Evolutionary conservation across 2,329 filamentous ascomycete species (phyloP).

Genomic region (Clarireedia sp.): DNA sequence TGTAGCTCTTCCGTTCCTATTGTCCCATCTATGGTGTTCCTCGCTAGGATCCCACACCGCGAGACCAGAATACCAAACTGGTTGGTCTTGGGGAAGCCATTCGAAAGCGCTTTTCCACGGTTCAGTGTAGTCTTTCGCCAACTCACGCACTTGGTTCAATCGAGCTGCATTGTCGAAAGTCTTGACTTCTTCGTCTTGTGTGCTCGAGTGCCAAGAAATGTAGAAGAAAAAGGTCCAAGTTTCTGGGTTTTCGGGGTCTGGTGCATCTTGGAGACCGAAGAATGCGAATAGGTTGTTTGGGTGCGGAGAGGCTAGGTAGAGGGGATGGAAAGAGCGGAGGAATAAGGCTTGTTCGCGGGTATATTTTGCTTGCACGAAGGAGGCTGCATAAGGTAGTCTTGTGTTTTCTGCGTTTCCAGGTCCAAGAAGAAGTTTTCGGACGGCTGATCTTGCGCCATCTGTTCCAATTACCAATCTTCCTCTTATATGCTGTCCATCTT

Average conservation of each 20-base stretch:
- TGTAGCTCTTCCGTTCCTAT: conserved; percentile 26
- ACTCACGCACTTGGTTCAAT: conserved; percentile 34
- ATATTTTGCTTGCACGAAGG: conserved; percentile 37
- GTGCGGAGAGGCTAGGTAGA: conserved; percentile 36
- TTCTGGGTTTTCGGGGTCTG: conserved; percentile 32
- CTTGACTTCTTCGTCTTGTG: conserved; percentile 33
- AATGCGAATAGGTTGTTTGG: conserved; percentile 38
- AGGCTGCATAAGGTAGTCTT: conserved; percentile 36
- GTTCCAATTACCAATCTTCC: conserved; percentile 30
- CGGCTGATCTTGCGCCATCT: conserved; percentile 29
- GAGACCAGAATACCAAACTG: conserved; percentile 27
- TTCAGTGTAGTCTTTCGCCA: conserved; percentile 33
- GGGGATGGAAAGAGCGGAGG: conserved; percentile 37
- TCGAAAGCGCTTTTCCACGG: conserved; percentile 37
- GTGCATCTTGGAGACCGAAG: conserved; percentile 37
- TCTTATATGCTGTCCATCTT: conserved; percentile 25
- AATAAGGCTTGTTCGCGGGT: conserved; percentile 35
- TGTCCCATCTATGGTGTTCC: conserved; percentile 28
- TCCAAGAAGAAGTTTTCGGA: conserved; percentile 28
- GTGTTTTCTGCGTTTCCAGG: conserved; percentile 28
- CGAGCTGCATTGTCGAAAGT: conserved; percentile 31
- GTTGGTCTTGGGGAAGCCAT: conserved; percentile 28
- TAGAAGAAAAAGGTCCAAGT: conserved; percentile 41
- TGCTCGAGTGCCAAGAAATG: conserved; percentile 36
- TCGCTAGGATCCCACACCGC: conserved; percentile 29